phyloP scores from a whole-genome alignment of 1,139 yeast species.

The Sugiyamaella xylanicola region DNA sequence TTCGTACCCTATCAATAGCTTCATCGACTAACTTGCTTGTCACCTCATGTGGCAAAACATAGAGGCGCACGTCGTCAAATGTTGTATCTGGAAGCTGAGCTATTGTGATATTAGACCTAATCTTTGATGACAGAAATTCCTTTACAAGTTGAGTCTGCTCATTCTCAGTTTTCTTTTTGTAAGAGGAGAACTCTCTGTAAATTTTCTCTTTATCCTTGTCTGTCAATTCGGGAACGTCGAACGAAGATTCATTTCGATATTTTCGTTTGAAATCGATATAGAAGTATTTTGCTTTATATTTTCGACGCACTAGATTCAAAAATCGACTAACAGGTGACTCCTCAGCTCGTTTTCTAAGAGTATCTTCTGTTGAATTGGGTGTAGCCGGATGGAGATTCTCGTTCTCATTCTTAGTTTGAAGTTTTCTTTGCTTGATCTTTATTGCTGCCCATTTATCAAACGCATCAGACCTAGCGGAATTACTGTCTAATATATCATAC shows the following conservation, averaged over 20 bases:
- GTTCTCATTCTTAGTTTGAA: background rate
- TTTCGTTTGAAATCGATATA: slow-evolving; percentile 53
- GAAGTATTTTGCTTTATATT: slow-evolving; percentile 40
- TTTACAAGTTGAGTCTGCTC: slow-evolving; percentile 21
- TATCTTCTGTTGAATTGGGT: background rate
- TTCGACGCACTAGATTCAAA: slow-evolving; percentile 41
- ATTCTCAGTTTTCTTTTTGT: slow-evolving; percentile 24
- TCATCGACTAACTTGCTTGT: slow-evolving; percentile 4
- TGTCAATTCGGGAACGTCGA: slow-evolving; percentile 38
- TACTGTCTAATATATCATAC: slow-evolving; percentile 44
- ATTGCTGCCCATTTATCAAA: slow-evolving; percentile 50
- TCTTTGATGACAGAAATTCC: background rate
- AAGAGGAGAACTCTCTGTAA: slow-evolving; percentile 42
- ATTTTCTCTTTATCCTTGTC: slow-evolving; percentile 47
- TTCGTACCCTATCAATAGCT: background rate
- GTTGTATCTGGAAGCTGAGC: slow-evolving; percentile 15
- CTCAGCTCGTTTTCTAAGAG: background rate
- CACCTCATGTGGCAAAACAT: slow-evolving; percentile 9
- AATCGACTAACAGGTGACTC: slow-evolving; percentile 36
- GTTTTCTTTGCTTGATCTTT: slow-evolving; percentile 25
- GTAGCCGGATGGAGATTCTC: background rate
- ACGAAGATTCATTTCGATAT: slow-evolving; percentile 39
- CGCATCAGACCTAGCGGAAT: slow-evolving; percentile 42
- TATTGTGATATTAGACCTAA: background rate
- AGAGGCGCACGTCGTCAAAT: slow-evolving; percentile 15